Evolutionary conservation across 1,284 basidiomycete species (phyloP).

Genomic region (Austroboletus olivaceoglutinosus): DNA sequence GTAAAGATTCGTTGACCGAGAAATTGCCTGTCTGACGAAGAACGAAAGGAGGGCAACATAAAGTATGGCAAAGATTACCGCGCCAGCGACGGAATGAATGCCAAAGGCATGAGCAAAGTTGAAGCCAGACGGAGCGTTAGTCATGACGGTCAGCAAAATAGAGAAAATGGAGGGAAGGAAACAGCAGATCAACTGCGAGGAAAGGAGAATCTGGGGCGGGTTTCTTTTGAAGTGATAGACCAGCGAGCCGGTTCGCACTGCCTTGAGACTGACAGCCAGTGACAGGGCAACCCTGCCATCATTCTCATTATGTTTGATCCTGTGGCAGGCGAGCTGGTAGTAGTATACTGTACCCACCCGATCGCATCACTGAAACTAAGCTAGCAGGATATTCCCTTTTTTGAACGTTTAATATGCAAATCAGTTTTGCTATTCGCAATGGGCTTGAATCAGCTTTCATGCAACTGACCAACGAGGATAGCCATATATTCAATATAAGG

Average conservation of each 20-base stretch:
- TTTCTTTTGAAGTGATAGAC: conserved; percentile 15
- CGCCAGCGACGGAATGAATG: conserved; percentile 43
- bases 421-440: too few species aligned
- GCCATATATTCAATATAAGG: too few species aligned
- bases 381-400: too few species aligned
- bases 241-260: conserved; percentile 10
- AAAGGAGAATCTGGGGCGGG: neutral
- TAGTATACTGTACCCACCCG: too few species aligned
- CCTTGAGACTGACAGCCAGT: too few species aligned
- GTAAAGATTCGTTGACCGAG: conserved; percentile 42
- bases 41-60: conserved; percentile 40
- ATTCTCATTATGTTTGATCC: neutral
- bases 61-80: conserved; percentile 45
- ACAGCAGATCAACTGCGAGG: conserved; percentile 21
- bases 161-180: neutral
- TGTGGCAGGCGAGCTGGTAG: too few species aligned
- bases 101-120: conserved; percentile 43
- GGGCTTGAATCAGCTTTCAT: too few species aligned
- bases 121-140: conserved; percentile 15
- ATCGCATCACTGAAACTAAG: too few species aligned
- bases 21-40: conserved; percentile 39
- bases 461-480: too few species aligned
- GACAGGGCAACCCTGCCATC: neutral
- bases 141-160: conserved; percentile 14
- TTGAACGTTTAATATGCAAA: too few species aligned